Conservation (phyloP, 2,329 filamentous ascomycete genomes). For the Fusarium liriodendri region DNA sequence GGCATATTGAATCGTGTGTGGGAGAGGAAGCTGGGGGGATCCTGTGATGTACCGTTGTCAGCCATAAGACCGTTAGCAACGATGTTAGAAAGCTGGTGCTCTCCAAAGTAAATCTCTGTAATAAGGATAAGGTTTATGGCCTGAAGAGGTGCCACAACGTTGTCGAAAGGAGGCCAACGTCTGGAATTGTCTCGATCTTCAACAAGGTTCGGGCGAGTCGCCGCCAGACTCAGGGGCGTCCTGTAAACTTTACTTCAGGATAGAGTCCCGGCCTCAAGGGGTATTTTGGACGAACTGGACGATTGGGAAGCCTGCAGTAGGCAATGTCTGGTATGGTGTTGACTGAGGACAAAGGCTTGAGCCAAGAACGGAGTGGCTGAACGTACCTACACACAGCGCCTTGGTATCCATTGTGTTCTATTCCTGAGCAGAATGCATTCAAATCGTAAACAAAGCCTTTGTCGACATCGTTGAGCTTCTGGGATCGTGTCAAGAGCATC, state of each 20-base stretch:
- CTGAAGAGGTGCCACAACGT: neutral
- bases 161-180: neutral
- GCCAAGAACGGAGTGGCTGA: constrained; percentile 25
- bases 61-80: neutral
- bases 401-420: neutral
- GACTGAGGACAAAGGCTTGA: constrained; percentile 8
- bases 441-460: constrained; percentile 15
- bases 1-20: constrained; percentile 17
- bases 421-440: constrained; percentile 7
- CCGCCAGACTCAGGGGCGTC: neutral
- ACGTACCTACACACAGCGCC: constrained; percentile 7
- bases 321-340: constrained; percentile 6
- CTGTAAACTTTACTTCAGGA: neutral
- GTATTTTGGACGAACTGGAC: neutral
- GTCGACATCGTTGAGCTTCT: constrained; percentile 7
- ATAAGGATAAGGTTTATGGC: neutral
- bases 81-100: neutral
- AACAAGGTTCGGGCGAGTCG: neutral
- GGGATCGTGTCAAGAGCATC: constrained; percentile 16
- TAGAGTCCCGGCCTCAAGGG: neutral
- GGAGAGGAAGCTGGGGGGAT: constrained; percentile 12
- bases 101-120: neutral
- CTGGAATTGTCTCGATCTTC: neutral
- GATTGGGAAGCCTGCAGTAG: neutral
- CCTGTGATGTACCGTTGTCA: neutral